These are phyloP conservation scores for Actinidia arguta DNA, from an alignment of 179 eudicot genomes.

Conservation along the genomic window DNA sequence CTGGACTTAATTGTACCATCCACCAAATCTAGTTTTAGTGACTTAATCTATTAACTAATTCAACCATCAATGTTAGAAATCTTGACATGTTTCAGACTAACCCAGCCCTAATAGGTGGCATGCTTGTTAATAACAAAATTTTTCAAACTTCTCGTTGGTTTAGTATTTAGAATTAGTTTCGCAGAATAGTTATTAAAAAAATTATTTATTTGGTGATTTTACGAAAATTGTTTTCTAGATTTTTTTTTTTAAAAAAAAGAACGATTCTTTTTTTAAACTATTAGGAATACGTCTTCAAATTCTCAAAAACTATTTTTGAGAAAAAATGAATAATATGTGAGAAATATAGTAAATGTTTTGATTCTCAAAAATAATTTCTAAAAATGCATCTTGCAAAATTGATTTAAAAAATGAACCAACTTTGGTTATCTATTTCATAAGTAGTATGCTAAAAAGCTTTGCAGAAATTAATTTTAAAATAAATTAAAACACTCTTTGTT, in stretches of 20 bases:
- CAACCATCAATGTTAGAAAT: neutral
- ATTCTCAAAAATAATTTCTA: no score
- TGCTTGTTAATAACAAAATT: neutral
- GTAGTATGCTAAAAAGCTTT: no score
- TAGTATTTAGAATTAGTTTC: neutral
- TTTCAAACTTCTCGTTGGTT: neutral
- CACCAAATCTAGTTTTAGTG: neutral
- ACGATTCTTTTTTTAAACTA: neutral
- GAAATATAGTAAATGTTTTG: no score
- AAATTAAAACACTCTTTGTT: no score
- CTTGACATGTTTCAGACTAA: slow-evolving; percentile 1
- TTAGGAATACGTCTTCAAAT: neutral
- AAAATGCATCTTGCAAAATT: no score
- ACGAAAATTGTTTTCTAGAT: neutral
- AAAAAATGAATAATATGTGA: no score
- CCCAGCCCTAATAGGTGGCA: neutral
- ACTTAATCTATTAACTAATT: neutral
- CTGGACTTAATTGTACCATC: neutral
- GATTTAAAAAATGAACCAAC: no score
- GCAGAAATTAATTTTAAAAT: no score
- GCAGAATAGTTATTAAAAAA: neutral
- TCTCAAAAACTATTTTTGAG: no score
- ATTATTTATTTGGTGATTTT: neutral
- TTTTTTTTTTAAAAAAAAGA: neutral
- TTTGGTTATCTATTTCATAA: no score